Conservation (phyloP, 164 flowering plant genomes). For the Santalum album region DNA sequence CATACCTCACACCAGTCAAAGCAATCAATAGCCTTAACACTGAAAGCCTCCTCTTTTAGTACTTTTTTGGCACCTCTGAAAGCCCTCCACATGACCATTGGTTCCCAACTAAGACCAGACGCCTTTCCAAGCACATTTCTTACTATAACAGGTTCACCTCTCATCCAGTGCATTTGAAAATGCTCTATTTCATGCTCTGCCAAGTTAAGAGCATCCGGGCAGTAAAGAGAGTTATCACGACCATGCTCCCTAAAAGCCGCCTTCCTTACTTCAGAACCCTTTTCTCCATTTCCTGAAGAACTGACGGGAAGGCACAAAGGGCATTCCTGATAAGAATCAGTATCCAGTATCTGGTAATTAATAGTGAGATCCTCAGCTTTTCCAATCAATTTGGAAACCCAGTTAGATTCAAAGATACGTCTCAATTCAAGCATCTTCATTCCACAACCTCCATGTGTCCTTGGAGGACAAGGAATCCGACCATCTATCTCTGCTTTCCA, state of each 20-base stretch:
- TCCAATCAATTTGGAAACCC: constrained; percentile 35
- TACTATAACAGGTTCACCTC: constrained; percentile 75
- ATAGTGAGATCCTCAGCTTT: constrained; percentile 38
- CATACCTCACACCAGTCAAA: constrained; percentile 83
- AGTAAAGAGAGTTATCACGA: constrained; percentile 55
- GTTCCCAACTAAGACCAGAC: constrained; percentile 85
- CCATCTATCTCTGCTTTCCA: constrained; percentile 47
- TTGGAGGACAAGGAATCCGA: constrained; percentile 66
- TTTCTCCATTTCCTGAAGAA: constrained; percentile 9
- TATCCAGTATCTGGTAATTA: constrained; percentile 18
- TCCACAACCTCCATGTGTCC: constrained; percentile 70
- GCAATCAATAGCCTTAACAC: constrained; percentile 72
- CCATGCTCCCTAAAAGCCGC: constrained; percentile 48
- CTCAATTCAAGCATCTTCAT: constrained; percentile 30
- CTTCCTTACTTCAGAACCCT: constrained; percentile 25
- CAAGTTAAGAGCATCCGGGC: constrained; percentile 43
- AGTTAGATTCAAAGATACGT: constrained; percentile 41
- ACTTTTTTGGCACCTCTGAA: constrained; percentile 34
- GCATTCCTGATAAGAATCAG: constrained; percentile 31
- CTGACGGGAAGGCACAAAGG: constrained; percentile 21
- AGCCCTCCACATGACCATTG: constrained; percentile 86
- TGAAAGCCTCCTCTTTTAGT: constrained; percentile 29
- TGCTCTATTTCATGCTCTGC: constrained; percentile 42
- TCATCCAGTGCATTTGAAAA: constrained; percentile 73
- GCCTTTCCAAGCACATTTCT: constrained; percentile 49